Percentiles rank a stretch among this genome's conserved stretches.
Conservation (phyloP, 257 asterid genomes). For the Solanum medicagineum region DNA sequence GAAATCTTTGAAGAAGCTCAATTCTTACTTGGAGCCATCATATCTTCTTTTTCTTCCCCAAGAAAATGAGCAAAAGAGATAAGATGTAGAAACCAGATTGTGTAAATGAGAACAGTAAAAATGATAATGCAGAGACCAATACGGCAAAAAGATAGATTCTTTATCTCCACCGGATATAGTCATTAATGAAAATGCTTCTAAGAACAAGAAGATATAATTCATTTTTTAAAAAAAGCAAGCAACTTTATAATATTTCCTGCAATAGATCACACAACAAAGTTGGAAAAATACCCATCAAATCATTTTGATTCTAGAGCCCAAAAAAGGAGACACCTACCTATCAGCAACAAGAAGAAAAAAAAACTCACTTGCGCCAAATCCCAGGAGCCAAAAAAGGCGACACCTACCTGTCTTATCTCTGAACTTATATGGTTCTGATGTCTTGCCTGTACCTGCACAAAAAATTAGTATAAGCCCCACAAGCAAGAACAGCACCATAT, state of each 20-base stretch:
- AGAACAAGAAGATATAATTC: neutral
- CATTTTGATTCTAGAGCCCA: neutral
- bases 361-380: too few relatives aligned
- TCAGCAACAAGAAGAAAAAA: too few relatives aligned
- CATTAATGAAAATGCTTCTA: neutral
- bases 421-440: slow-evolving; percentile 57
- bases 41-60: neutral
- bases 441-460: slow-evolving; percentile 57
- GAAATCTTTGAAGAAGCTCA: neutral
- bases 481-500: neutral
- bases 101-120: neutral
- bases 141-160: neutral
- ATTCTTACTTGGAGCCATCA: neutral
- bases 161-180: neutral
- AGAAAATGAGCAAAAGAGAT: neutral
- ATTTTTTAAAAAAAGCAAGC: neutral
- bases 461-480: neutral
- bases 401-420: slow-evolving; percentile 36
- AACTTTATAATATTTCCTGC: neutral
- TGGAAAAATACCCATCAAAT: neutral
- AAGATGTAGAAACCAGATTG: neutral
- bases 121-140: neutral
- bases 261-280: neutral
- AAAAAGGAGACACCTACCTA: neutral
- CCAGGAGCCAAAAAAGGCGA: too few relatives aligned